phyloP scores from a whole-genome alignment of 192 early-diverging fungal species.

The Coemansia sp. region DNA sequence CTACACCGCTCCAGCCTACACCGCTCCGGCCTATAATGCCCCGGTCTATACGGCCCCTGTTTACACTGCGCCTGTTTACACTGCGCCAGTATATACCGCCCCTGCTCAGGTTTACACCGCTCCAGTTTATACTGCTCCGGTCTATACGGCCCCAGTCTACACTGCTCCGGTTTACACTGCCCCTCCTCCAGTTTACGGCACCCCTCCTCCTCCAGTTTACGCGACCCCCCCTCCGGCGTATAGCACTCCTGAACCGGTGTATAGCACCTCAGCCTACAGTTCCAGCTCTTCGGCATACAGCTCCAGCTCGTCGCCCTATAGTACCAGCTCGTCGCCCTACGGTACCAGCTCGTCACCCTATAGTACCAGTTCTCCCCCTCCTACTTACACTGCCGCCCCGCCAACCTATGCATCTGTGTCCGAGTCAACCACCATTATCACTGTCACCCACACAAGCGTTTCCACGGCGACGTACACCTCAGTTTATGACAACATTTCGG shows the following conservation, averaged over 20 bases:
- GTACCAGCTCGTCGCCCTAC: not conserved
- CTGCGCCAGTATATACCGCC: conserved; percentile 1
- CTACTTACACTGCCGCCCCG: not conserved
- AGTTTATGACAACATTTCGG: conserved; percentile 7
- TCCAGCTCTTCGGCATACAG: conserved; percentile 5
- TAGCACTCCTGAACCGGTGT: not conserved
- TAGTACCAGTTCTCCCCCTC: not conserved
- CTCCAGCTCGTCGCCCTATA: conserved; percentile 6
- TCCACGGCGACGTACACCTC: conserved; percentile 8
- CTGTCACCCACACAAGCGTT: conserved; percentile 6
- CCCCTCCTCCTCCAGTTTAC: not conserved
- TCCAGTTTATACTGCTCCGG: not conserved
- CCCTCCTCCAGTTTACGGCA: too few relatives aligned
- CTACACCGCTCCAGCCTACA: not conserved
- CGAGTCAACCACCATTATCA: conserved; percentile 8
- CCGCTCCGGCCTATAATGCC: not conserved
- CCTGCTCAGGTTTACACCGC: conserved; percentile 9
- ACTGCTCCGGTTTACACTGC: not conserved
- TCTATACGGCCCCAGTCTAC: not conserved
- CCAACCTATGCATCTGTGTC: not conserved
- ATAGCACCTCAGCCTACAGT: not conserved
- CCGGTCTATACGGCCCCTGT: not conserved
- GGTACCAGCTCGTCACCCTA: not conserved
- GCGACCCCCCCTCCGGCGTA: not conserved
- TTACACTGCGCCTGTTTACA: not conserved